Evolutionary conservation across 2,329 filamentous ascomycete genomes (phyloP), one percentile per base, ranked within the genome.

Genomic region (Colletotrichum viniferum): DNA sequence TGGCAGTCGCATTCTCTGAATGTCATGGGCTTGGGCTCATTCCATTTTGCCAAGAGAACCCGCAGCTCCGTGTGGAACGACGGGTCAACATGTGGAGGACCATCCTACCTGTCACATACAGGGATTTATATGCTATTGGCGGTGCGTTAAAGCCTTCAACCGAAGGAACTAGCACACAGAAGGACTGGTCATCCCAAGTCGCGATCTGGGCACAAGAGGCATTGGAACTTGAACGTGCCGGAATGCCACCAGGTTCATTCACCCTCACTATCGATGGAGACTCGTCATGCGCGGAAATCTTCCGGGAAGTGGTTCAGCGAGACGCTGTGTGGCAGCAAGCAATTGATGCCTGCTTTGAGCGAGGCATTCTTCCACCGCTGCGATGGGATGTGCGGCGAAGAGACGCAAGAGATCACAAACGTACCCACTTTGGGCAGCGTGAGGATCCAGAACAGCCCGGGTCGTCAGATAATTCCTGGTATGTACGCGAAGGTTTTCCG

Each of bases 1-100:
- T 13, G 0, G 48, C 66, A 14, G 34, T 70, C 4, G 32, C 26
- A 0, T n/a, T 28, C 1, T 3, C 61, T 2, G 67, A 61, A 16
- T 74, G 28, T 2, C 67, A 74, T 21, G 72, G 32, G 0, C 52
- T 34, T 4, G 72, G 72, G 0, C 48, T 71, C 5, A 43, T 67
- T n/a, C 72, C 72, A 7, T 74, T 61, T n/a, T 74, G 72, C 28
- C 26, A 2, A 1, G 52, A 74, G 36, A 74, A 71, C 24, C 72
- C 24, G 9, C n/a, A 4, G 2, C 72, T 74, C 1, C 72, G 67
- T 14, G 30, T 74, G 4, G 21, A 74, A 2, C 67, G 72, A 5
- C 16, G 67, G 0, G 48, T 60, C n/a, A 65, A 43, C 61, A 16
- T 74, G 10, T 71, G 67, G n/a, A 4, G 28, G 32, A 1, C 32